These are phyloP conservation scores for Harringtonia lauricola DNA, from an alignment of 2,329 filamentous ascomycete species.

Conservation along the genomic window DNA sequence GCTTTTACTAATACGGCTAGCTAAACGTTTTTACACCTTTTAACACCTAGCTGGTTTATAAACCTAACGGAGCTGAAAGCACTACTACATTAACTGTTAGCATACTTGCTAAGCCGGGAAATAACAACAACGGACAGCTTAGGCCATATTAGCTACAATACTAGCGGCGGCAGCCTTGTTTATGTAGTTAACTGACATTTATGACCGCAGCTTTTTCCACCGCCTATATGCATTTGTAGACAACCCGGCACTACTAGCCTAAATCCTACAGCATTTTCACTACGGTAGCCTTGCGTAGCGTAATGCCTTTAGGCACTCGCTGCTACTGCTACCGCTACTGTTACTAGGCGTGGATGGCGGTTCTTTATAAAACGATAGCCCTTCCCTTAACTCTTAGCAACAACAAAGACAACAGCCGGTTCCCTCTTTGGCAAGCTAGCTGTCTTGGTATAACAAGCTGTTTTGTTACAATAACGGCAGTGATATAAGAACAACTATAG, in stretches of 20 bases:
- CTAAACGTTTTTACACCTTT: constrained; percentile 37
- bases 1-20: constrained; percentile 29
- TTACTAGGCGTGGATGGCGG: too few species aligned
- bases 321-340: too few species aligned
- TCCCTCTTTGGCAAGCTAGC: too few species aligned
- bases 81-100: constrained; percentile 17
- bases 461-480: too few species aligned
- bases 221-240: constrained; percentile 21
- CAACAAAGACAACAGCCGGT: neutral
- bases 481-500: neutral
- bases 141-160: neutral
- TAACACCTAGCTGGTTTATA: constrained; percentile 24
- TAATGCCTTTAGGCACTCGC: constrained; percentile 36
- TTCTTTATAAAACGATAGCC: too few species aligned
- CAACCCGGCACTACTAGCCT: constrained; percentile 17
- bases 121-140: neutral
- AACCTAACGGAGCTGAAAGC: constrained; percentile 13
- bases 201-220: constrained; percentile 43
- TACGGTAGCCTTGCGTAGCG: constrained; percentile 23
- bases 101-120: constrained; percentile 14
- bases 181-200: constrained; percentile 31
- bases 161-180: constrained; percentile 10
- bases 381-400: constrained; percentile 10
- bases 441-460: too few species aligned
- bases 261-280: constrained; percentile 23